These are phyloP conservation scores for Talaromyces sp. DNA, from an alignment of 2,329 filamentous ascomycete genomes.

Conservation along the genomic window DNA sequence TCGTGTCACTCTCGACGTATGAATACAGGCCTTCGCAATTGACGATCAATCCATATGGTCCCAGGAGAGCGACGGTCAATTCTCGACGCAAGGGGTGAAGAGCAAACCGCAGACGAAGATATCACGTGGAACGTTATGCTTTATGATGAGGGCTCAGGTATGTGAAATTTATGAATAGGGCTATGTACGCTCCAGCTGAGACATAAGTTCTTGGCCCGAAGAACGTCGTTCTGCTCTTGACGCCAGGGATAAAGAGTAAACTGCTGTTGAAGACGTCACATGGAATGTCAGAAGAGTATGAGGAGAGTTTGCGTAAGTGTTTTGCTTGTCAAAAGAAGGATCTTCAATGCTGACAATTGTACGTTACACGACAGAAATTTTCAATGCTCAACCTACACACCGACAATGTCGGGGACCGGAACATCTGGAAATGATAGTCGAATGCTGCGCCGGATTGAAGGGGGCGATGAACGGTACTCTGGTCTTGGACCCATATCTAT, in stretches of 20 bases:
- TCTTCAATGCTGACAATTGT: background rate
- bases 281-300: constrained; percentile 10
- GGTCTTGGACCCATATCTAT: background rate
- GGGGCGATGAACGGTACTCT: background rate
- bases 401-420: background rate
- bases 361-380: background rate
- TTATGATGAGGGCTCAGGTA: background rate
- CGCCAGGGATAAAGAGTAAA: constrained; percentile 2
- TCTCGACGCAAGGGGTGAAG: background rate
- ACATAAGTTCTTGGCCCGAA: background rate
- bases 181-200: background rate
- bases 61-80: background rate
- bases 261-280: constrained; percentile 5
- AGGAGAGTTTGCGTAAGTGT: background rate
- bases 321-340: background rate
- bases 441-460: too few relatives aligned
- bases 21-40: background rate
- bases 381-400: background rate
- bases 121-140: constrained; percentile 8
- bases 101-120: constrained; percentile 7
- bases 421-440: background rate
- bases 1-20: background rate
- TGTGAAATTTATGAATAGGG: background rate
- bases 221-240: background rate
- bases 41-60: background rate